Evolutionary conservation across 805 yeast species (phyloP), one percentile per base, ranked within the genome.

Genomic region (Metschnikowia cubensis): DNA sequence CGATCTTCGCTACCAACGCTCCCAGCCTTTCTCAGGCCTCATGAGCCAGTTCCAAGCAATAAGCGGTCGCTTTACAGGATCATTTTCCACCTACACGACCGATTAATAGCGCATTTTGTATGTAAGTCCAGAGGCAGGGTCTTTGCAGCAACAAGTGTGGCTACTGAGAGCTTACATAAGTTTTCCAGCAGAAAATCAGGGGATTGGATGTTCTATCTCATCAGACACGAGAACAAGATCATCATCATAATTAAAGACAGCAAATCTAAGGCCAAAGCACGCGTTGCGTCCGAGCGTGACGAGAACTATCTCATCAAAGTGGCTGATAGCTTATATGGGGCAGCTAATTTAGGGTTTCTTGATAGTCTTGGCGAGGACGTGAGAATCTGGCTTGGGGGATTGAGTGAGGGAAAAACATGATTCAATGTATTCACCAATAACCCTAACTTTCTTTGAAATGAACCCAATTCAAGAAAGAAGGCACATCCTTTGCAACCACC

Each of bases 341-440:
- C 65, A 47, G 64, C 68, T 10, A 57, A 64, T 25, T 59, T 71
- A 11, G 75, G 74, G 29, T 70, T 73, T 48, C 51, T 73, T 17
- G 76, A 72, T 15, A 73, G 65, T 52, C 57, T 73, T 33, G 75
- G 76, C 1, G 74, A 70, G 21, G 77, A 73, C 53, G 75, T 73
- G 11, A 68, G 65, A 54, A 51, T 58, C 5, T 73, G 77, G 77
- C 63, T 73, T 11, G 73, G 65, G n/a, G 60, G 61, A 1, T 62
- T 66, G 36, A 49, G 47, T 14, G 36, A 43, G 22, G 52, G 45
- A 21, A 42, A 20, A 11, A 20, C 29, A n/a, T 32, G 36, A 33
- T 15, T 20, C 11, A 25, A 25, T 25, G 29, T 4, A 11, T 25
- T 25, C 8, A 25, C 29, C 8, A 18, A 13, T 5, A n/a, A 20